phyloP scores from a whole-genome alignment of 768 basidiomycete species.

The Myochromella boudieri region DNA sequence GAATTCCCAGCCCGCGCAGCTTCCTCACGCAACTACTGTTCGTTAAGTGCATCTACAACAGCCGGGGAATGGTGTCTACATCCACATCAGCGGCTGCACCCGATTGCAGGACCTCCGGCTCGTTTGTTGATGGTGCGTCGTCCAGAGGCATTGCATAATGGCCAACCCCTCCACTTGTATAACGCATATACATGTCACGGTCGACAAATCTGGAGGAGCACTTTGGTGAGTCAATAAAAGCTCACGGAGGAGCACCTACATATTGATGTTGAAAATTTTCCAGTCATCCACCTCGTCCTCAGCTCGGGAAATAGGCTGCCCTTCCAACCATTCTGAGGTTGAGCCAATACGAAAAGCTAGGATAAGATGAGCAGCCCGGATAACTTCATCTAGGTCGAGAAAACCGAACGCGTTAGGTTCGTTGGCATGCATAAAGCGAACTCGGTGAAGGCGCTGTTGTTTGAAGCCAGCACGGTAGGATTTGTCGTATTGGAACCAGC shows the following conservation, averaged over 20 bases:
- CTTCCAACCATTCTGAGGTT: neutral
- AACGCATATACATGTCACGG: slow-evolving; percentile 28
- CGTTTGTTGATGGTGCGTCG: neutral
- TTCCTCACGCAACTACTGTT: neutral
- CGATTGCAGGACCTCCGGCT: too few species aligned
- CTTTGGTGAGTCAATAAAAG: too few species aligned
- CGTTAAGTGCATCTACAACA: neutral
- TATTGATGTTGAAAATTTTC: slow-evolving; percentile 5
- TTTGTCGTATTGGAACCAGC: slow-evolving; percentile 21
- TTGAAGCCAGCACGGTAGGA: slow-evolving; percentile 17
- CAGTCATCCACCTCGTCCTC: slow-evolving; percentile 6
- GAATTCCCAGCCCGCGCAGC: neutral
- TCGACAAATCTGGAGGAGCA: too few species aligned
- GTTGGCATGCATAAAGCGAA: slow-evolving; percentile 24
- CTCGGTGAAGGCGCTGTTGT: slow-evolving; percentile 19
- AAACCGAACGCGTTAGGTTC: slow-evolving; percentile 12
- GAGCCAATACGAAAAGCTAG: slow-evolving; percentile 3
- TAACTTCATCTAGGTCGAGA: slow-evolving; percentile 11
- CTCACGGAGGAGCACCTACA: slow-evolving; percentile 3
- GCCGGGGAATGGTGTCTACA: neutral
- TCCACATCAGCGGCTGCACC: too few species aligned
- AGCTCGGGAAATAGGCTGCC: neutral
- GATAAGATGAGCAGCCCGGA: slow-evolving; percentile 11
- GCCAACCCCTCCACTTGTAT: slow-evolving; percentile 23
- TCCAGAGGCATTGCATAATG: slow-evolving; percentile 16